Conservation (phyloP, 352 stramenopile species). For the Phytopythium ostracodes region DNA sequence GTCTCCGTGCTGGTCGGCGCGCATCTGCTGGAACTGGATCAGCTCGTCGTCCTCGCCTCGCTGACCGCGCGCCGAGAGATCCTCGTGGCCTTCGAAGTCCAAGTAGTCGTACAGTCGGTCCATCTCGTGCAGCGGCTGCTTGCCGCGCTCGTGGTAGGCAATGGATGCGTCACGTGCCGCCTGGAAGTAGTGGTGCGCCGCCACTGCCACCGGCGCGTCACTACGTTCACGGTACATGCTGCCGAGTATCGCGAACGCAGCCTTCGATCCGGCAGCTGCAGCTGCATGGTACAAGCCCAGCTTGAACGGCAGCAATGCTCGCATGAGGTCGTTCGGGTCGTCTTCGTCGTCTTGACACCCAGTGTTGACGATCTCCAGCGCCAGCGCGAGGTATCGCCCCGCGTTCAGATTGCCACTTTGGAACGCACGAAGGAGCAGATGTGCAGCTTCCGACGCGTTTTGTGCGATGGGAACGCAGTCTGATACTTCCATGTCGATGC, state of each 20-base stretch:
- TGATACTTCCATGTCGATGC: neutral
- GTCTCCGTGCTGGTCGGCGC: conserved; percentile 72
- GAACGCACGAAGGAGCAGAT: conserved; percentile 1
- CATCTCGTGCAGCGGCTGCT: conserved; percentile 79
- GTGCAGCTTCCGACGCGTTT: neutral
- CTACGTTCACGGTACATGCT: neutral
- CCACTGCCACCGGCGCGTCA: conserved; percentile 21
- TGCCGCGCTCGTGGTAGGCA: conserved; percentile 60
- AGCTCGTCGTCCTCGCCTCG: conserved; percentile 80
- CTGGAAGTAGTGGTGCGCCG: conserved; percentile 58
- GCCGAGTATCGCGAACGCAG: conserved; percentile 57
- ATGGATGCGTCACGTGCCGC: conserved; percentile 38
- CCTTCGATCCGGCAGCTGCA: conserved; percentile 32
- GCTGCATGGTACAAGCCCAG: conserved; percentile 48
- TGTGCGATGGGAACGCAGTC: neutral
- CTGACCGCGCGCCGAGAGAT: conserved; percentile 24
- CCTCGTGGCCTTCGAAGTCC: conserved; percentile 43
- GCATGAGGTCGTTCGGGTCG: neutral
- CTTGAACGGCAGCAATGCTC: conserved; percentile 10
- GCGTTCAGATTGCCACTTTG: conserved; percentile 8
- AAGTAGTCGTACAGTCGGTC: conserved; percentile 65
- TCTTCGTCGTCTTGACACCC: neutral
- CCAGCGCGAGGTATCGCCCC: conserved; percentile 12
- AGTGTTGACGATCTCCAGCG: neutral
- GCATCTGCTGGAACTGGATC: conserved; percentile 83